Base-by-base conservation (phyloP, 164 flowering plant species). In the Vitis rupestris region DNA sequence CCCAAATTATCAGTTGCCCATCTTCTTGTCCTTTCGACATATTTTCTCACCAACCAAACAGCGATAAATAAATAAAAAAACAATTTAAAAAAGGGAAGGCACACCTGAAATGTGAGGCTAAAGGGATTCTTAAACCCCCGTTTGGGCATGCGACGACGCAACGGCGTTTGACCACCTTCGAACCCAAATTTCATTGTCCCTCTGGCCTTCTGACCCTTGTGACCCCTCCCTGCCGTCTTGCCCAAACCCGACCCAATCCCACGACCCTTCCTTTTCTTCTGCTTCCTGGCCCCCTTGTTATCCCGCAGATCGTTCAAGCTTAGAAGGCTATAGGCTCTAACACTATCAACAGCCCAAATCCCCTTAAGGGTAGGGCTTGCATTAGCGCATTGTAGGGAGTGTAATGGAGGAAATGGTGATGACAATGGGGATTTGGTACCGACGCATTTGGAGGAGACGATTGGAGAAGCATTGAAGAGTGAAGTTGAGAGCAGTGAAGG, bases 81-180 rank as follows among this genome's bases (percentile, higher is more conserved):
- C 4, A n/a, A 53, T 12, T 19, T 47, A 15, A 30, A 31, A 8
- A 68, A 54, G 51, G 52, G 51, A 53, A 29, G 8, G 53, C 9
- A 19, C 29, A 90, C 98, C 93, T 94, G 97, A 72, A 94, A 94
- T 13, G 87, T 80, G 75, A 92, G 94, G 72, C 84, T 83, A 37
- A 95, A 95, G 0, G 96, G 96, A 72, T 94, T 93, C 76, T 85
- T 88, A 69, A 94, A 95, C 15, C 98, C 98, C 5, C 97, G 80
- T 70, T 95, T 95, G 3, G 99, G 99, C 73, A 93, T 50, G 0
- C 96, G 80, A 0, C 97, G 82, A 0, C 98, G 87, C 7, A 95
- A 75, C 1, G 99, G 99, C 6, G 99, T 95, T 81, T 95, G 99
- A 0, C 99, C 98, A n/a, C 99, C 99, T 81, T 95, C 99, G 61